phyloP scores from a whole-genome alignment of 2,329 filamentous ascomycete species.

The Calonectria leucothoes region DNA sequence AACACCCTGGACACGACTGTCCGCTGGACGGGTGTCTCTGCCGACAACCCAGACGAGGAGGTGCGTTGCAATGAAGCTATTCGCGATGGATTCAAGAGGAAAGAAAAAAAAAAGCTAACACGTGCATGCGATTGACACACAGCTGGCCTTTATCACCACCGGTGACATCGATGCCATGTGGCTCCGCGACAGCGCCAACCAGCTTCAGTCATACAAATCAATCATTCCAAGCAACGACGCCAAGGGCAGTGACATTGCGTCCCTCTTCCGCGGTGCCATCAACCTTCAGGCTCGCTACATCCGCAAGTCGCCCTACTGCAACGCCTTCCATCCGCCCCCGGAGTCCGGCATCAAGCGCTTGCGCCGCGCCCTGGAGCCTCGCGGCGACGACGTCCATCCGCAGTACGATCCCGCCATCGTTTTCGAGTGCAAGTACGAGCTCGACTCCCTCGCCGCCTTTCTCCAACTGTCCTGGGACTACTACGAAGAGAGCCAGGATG shows the following conservation, averaged over 20 bases:
- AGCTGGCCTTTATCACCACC: constrained; percentile 84
- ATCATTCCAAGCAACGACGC: constrained; percentile 65
- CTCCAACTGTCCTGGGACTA: constrained; percentile 86
- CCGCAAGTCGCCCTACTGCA: constrained; percentile 82
- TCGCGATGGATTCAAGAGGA: not conserved
- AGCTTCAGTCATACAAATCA: constrained; percentile 79
- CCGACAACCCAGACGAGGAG: constrained; percentile 70
- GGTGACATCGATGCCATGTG: constrained; percentile 95
- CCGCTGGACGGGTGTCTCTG: constrained; percentile 72
- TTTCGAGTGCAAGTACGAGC: constrained; percentile 97
- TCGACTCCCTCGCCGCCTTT: constrained; percentile 91
- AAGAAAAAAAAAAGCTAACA: not conserved
- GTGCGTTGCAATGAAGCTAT: constrained; percentile 32
- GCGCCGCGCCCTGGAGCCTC: constrained; percentile 36
- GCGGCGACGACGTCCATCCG: constrained; percentile 74
- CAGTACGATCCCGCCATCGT: constrained; percentile 76
- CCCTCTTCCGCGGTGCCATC: constrained; percentile 78
- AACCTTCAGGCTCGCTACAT: constrained; percentile 82
- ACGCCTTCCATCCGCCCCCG: constrained; percentile 90
- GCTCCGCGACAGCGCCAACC: constrained; percentile 88
- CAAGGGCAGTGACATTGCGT: constrained; percentile 67
- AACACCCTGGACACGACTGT: constrained; percentile 82
- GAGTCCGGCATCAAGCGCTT: constrained; percentile 63
- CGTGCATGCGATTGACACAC: not conserved
- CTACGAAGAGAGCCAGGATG: constrained; percentile 77